Percentiles rank a stretch among this genome's conserved stretches.
phyloP scores from a whole-genome alignment of 2,329 filamentous ascomycete species.

The Madurella fahalii region DNA sequence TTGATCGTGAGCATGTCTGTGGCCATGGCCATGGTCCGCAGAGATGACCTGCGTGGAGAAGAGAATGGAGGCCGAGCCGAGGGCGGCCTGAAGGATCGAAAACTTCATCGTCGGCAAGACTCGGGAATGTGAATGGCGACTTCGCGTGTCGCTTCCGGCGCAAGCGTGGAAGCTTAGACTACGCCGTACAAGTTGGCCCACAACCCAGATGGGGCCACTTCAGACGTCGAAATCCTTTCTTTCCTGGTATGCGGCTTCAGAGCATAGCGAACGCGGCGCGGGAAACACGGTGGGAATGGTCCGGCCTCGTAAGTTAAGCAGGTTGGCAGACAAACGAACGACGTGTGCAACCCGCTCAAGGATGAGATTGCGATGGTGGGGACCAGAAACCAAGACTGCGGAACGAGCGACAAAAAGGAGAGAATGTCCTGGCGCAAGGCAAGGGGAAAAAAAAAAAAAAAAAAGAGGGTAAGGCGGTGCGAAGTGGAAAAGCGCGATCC shows the following conservation, averaged over 20 bases:
- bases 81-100: conserved; percentile 44
- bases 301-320: background rate
- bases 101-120: conserved; percentile 48
- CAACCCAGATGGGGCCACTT: conserved; percentile 1
- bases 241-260: background rate
- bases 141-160: background rate
- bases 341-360: background rate
- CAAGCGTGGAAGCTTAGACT: background rate
- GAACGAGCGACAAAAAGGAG: conserved; percentile 23
- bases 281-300: background rate
- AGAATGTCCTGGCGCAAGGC: conserved; percentile 17
- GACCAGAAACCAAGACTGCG: background rate
- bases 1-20: conserved; percentile 38
- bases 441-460: background rate
- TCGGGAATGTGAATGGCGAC: background rate
- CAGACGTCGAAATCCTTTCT: background rate
- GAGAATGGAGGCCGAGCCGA: conserved; percentile 47
- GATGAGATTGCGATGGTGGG: background rate
- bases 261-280: background rate
- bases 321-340: background rate
- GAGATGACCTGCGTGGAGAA: conserved; percentile 40
- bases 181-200: background rate
- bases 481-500: conserved; percentile 15
- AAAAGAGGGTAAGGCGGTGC: conserved; percentile 11
- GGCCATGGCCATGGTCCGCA: conserved; percentile 32